Evolutionary conservation across 192 early-diverging fungal genomes (phyloP).

Genomic region (Backusella circina): DNA sequence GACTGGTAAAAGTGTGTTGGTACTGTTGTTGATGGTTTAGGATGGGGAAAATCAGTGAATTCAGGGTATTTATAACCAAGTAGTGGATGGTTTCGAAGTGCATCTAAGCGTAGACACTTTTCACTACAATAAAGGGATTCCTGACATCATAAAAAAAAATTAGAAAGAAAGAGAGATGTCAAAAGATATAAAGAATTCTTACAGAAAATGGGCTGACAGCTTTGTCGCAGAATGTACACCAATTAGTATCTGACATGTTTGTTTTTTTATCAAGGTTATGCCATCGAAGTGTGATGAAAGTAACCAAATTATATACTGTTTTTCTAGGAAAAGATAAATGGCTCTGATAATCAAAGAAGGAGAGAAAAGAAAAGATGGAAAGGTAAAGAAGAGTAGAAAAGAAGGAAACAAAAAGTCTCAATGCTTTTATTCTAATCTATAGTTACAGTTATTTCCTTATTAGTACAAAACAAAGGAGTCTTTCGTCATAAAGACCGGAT

Average conservation of each 20-base stretch:
- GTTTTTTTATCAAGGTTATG: neutral
- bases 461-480: neutral
- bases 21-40: conserved; percentile 6
- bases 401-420: neutral
- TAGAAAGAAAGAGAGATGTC: neutral
- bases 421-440: neutral
- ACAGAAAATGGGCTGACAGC: conserved; percentile 29
- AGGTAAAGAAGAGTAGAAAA: neutral
- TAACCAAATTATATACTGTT: neutral
- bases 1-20: neutral
- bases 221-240: conserved; percentile 32
- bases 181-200: conserved; percentile 5
- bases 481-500: neutral
- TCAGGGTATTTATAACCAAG: conserved; percentile 32
- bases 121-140: conserved; percentile 36
- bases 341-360: neutral
- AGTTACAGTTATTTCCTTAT: neutral
- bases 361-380: neutral
- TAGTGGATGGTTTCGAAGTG: conserved; percentile 29
- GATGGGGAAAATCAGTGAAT: conserved; percentile 32
- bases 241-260: conserved; percentile 29
- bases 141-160: conserved; percentile 9
- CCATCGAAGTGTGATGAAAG: neutral
- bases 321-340: neutral
- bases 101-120: conserved; percentile 29